These are phyloP conservation scores for Cytospora piceae DNA, from an alignment of 2,329 filamentous ascomycete genomes.

Conservation along the genomic window DNA sequence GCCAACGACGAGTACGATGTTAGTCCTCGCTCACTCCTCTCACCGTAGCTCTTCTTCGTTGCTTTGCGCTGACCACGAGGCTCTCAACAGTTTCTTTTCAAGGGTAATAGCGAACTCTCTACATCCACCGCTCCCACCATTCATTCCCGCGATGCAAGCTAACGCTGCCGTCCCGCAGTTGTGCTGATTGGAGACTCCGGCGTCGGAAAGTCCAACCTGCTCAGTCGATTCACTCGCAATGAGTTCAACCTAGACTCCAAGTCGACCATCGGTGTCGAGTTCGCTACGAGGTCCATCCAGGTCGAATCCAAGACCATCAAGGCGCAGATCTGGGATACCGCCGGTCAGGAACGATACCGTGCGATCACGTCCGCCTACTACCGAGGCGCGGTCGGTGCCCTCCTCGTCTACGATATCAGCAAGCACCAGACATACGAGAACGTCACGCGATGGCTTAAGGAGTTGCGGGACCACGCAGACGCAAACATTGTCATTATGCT, in stretches of 20 bases:
- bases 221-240: conserved; percentile 99
- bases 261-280: conserved; percentile 99
- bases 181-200: conserved; percentile 99
- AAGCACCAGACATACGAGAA: conserved; percentile 99
- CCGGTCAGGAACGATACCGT: conserved; percentile 97
- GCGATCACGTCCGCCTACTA: conserved; percentile 99
- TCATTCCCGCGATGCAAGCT: conserved; percentile 39
- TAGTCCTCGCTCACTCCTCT: conserved; percentile 48
- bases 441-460: conserved; percentile 98
- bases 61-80: conserved; percentile 38
- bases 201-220: conserved; percentile 99
- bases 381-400: conserved; percentile 92
- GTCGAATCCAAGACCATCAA: conserved; percentile 99
- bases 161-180: conserved; percentile 58
- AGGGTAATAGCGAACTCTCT: conserved; percentile 64
- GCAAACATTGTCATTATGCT: conserved; percentile 99
- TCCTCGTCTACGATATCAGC: conserved; percentile 99
- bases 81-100: conserved; percentile 87
- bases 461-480: conserved; percentile 95
- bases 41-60: conserved; percentile 32
- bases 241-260: conserved; percentile 99
- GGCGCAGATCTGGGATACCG: conserved; percentile 99
- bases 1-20: conserved; percentile 99
- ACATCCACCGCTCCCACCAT: conserved; percentile 30
- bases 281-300: conserved; percentile 97